Percentiles rank a stretch among this genome's conserved stretches.
phyloP scores from a whole-genome alignment of 2,329 filamentous ascomycete genomes.

The Colletotrichum lindemuthianum region DNA sequence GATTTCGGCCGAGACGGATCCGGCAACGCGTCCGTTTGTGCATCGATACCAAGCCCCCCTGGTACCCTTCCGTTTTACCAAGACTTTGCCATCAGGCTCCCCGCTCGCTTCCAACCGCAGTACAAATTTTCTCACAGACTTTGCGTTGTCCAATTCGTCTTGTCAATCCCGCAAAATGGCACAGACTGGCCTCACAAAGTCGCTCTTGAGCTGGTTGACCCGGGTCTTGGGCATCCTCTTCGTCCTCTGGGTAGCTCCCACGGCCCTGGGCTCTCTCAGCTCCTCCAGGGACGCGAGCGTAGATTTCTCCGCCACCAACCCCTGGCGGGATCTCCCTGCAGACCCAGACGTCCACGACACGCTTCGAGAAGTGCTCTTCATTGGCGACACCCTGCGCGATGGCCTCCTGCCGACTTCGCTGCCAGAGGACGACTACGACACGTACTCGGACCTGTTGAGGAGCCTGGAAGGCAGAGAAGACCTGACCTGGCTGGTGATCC shows the following conservation, averaged over 20 bases:
- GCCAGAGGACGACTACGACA: slow-evolving; percentile 24
- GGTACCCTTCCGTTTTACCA: not conserved
- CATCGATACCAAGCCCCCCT: slow-evolving; percentile 15
- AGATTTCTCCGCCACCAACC: slow-evolving; percentile 25
- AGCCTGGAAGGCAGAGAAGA: slow-evolving; percentile 29
- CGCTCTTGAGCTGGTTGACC: slow-evolving; percentile 1
- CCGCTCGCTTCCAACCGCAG: not conserved
- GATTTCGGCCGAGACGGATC: slow-evolving; percentile 27
- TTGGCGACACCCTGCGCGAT: slow-evolving; percentile 28
- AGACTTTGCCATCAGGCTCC: not conserved
- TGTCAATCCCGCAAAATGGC: slow-evolving; percentile 7
- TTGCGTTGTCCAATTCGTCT: not conserved
- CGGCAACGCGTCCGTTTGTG: not conserved
- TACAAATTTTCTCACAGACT: not conserved
- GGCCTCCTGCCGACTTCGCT: slow-evolving; percentile 29
- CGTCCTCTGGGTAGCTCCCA: slow-evolving; percentile 10
- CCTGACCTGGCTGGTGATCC: slow-evolving; percentile 29
- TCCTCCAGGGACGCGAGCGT: not conserved
- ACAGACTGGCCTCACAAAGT: slow-evolving; percentile 4
- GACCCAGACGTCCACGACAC: slow-evolving; percentile 22
- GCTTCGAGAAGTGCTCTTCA: slow-evolving; percentile 24
- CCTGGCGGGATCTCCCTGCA: slow-evolving; percentile 33
- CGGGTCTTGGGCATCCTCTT: slow-evolving; percentile 6
- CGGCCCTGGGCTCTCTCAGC: slow-evolving; percentile 4
- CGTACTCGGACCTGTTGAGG: slow-evolving; percentile 24